A percentile compares a stretch with the other conserved stretches of the same genome.
Evolutionary conservation across 371 early-diverging fungal genomes (phyloP).

Genomic region (Mortierella sp.): DNA sequence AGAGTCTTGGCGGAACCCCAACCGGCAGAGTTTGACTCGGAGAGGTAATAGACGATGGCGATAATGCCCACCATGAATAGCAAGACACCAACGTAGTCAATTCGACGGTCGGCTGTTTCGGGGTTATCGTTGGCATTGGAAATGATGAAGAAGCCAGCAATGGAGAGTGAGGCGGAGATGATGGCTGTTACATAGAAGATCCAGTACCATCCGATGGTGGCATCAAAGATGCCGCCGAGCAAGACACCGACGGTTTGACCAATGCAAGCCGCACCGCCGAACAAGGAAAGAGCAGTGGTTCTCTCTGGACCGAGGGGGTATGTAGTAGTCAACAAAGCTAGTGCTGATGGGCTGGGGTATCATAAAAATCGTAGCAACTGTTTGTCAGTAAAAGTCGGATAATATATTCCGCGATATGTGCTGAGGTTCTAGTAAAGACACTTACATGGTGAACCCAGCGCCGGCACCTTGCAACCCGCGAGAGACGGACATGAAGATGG

Average conservation of each 20-base stretch:
- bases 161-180: slow-evolving; percentile 20
- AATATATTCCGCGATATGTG: not conserved
- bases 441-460: slow-evolving; percentile 63
- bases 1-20: slow-evolving; percentile 44
- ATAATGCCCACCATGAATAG: slow-evolving; percentile 42
- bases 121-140: slow-evolving; percentile 20
- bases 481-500: slow-evolving; percentile 59
- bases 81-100: slow-evolving; percentile 28
- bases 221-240: slow-evolving; percentile 50
- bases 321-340: slow-evolving; percentile 33
- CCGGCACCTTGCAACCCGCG: slow-evolving; percentile 63
- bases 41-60: slow-evolving; percentile 38
- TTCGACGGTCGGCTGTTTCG: slow-evolving; percentile 21
- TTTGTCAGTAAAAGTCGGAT: not conserved
- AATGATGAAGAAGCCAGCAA: slow-evolving; percentile 39
- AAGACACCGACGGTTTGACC: slow-evolving; percentile 52
- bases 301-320: slow-evolving; percentile 41
- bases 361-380: not conserved
- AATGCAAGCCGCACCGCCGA: slow-evolving; percentile 38
- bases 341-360: slow-evolving; percentile 21
- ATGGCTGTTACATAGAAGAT: slow-evolving; percentile 43
- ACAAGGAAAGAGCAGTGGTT: slow-evolving; percentile 42
- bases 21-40: slow-evolving; percentile 32
- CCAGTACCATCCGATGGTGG: slow-evolving; percentile 51
- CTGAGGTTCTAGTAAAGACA: not conserved